phyloP scores from a whole-genome alignment of 2,329 filamentous ascomycete genomes.

The Fusarium napiforme region DNA sequence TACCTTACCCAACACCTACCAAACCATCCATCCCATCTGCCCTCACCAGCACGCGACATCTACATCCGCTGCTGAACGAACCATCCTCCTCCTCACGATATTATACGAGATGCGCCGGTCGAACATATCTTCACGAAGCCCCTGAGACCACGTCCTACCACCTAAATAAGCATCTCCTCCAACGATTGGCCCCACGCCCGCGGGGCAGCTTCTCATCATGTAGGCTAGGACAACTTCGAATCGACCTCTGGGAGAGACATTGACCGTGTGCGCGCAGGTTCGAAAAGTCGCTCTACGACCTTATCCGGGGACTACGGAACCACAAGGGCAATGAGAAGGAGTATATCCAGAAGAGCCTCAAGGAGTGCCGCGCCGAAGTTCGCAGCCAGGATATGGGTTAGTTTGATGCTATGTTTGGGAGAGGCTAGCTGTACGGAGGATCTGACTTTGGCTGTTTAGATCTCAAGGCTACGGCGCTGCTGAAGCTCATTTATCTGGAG shows the following conservation, averaged over 20 bases:
- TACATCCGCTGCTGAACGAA: conserved; percentile 4
- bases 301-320: conserved; percentile 94
- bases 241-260: conserved; percentile 4
- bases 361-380: conserved; percentile 95
- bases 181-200: conserved; percentile 43
- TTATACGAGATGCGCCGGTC: conserved; percentile 40
- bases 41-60: conserved; percentile 28
- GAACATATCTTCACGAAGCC: conserved; percentile 24
- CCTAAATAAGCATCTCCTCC: conserved; percentile 30
- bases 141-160: conserved; percentile 31
- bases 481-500: conserved; percentile 97
- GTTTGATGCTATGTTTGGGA: conserved; percentile 45
- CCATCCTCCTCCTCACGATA: conserved; percentile 2
- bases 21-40: conserved; percentile 1
- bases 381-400: conserved; percentile 91
- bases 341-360: conserved; percentile 92
- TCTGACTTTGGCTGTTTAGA: conserved; percentile 62
- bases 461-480: conserved; percentile 92
- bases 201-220: conserved; percentile 46
- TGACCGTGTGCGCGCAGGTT: conserved; percentile 73
- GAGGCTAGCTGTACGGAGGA: neutral
- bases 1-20: conserved; percentile 15
- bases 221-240: conserved; percentile 23
- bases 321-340: conserved; percentile 96
- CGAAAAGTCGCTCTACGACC: conserved; percentile 98